Conservation (phyloP, 371 early-diverging fungal species). For the Zopfochytrium polystomum region DNA sequence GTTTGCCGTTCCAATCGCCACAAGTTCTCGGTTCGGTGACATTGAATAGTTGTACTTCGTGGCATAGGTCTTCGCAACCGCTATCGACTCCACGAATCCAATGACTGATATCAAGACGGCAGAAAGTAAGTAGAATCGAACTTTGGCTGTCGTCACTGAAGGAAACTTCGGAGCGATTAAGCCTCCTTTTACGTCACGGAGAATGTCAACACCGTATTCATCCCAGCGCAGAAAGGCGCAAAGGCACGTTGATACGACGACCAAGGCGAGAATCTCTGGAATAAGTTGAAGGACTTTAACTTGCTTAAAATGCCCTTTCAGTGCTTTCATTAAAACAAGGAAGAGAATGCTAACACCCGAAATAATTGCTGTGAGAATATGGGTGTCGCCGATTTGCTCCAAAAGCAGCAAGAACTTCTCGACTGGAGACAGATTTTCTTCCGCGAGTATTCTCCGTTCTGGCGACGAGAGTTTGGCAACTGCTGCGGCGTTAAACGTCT, state of each 20-base stretch:
- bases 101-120: slow-evolving; percentile 83
- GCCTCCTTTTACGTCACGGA: slow-evolving; percentile 55
- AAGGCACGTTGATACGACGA: slow-evolving; percentile 64
- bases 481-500: not conserved
- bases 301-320: slow-evolving; percentile 56
- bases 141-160: slow-evolving; percentile 51
- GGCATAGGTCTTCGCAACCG: slow-evolving; percentile 85
- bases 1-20: slow-evolving; percentile 86
- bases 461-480: slow-evolving; percentile 30
- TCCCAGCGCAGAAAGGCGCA: slow-evolving; percentile 67
- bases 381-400: slow-evolving; percentile 50
- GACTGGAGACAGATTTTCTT: slow-evolving; percentile 69
- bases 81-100: slow-evolving; percentile 94
- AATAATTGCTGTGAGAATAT: slow-evolving; percentile 64
- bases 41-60: slow-evolving; percentile 82
- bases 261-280: slow-evolving; percentile 85
- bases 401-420: slow-evolving; percentile 60
- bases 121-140: slow-evolving; percentile 63
- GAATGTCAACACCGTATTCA: slow-evolving; percentile 60
- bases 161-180: slow-evolving; percentile 46
- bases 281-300: slow-evolving; percentile 58
- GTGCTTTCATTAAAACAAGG: slow-evolving; percentile 53
- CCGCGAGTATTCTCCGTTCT: too few species aligned
- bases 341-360: slow-evolving; percentile 67
- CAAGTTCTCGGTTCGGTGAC: slow-evolving; percentile 90